These are phyloP conservation scores for Marasmius fiardii DNA, from an alignment of 1,284 basidiomycete genomes.

Conservation along the genomic window DNA sequence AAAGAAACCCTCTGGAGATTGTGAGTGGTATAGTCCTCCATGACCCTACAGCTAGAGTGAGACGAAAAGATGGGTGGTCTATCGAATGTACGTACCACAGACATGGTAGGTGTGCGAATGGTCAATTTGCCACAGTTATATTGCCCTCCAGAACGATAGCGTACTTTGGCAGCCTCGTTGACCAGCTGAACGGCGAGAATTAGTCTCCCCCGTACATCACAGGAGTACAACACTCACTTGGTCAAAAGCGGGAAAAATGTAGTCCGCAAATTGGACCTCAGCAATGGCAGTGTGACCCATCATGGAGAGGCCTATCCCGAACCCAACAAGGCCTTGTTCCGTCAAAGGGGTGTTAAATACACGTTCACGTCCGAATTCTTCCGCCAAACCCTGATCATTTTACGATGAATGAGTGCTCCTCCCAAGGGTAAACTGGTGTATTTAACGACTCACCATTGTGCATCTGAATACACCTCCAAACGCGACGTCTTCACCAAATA, in stretches of 20 bases:
- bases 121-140: slow-evolving; percentile 86
- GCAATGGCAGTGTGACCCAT: slow-evolving; percentile 96
- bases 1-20: slow-evolving; percentile 94
- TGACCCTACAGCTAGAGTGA: slow-evolving; percentile 52
- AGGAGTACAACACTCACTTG: slow-evolving; percentile 48
- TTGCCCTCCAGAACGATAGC: slow-evolving; percentile 85
- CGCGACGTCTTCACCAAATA: slow-evolving; percentile 93
- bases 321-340: slow-evolving; percentile 94
- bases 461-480: slow-evolving; percentile 94
- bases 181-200: slow-evolving; percentile 59
- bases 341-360: slow-evolving; percentile 96
- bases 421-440: background rate
- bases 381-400: slow-evolving; percentile 71
- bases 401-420: slow-evolving; percentile 9
- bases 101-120: slow-evolving; percentile 85
- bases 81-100: slow-evolving; percentile 50
- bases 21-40: slow-evolving; percentile 91
- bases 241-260: slow-evolving; percentile 91
- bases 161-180: slow-evolving; percentile 93
- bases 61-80: background rate
- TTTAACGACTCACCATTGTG: slow-evolving; percentile 56
- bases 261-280: slow-evolving; percentile 88
- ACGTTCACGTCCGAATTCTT: slow-evolving; percentile 89
- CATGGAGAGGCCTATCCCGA: slow-evolving; percentile 87
- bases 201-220: slow-evolving; percentile 8